Conservation (phyloP, 2,329 filamentous ascomycete genomes). For the Metarhizium sp. region DNA sequence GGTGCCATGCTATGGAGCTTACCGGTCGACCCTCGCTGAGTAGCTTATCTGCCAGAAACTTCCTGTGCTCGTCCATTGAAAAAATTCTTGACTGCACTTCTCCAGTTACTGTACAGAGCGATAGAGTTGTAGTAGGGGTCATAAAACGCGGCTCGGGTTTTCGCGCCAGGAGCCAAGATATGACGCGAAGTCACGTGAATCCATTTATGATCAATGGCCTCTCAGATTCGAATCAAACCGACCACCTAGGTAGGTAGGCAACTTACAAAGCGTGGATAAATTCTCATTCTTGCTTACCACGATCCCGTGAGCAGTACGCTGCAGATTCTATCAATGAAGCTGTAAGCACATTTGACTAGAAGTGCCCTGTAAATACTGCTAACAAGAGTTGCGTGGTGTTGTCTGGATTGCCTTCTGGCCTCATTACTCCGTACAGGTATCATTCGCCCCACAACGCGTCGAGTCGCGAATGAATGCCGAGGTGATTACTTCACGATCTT, state of each 20-base stretch:
- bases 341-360: too few species aligned
- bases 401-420: too few species aligned
- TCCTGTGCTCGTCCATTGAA: constrained; percentile 54
- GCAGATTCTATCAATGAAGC: too few species aligned
- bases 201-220: not conserved
- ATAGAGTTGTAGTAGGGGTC: too few species aligned
- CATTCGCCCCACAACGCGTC: constrained; percentile 4
- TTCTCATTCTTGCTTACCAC: not conserved
- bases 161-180: constrained; percentile 5
- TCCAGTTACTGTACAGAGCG: not conserved
- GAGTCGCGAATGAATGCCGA: not conserved
- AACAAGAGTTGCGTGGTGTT: not conserved
- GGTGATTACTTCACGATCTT: not conserved
- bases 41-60: constrained; percentile 66
- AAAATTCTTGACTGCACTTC: not conserved
- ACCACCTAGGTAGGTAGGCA: too few species aligned
- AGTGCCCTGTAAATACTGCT: not conserved
- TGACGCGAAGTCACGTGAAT: constrained; percentile 27
- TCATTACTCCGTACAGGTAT: not conserved
- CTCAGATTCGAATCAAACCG: not conserved
- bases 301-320: too few species aligned
- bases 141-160: not conserved
- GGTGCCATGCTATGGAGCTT: constrained; percentile 19
- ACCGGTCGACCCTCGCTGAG: constrained; percentile 68
- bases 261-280: not conserved